Evolutionary conservation across 768 basidiomycete species (phyloP).

Genomic region (Rhodotorula toruloides): DNA sequence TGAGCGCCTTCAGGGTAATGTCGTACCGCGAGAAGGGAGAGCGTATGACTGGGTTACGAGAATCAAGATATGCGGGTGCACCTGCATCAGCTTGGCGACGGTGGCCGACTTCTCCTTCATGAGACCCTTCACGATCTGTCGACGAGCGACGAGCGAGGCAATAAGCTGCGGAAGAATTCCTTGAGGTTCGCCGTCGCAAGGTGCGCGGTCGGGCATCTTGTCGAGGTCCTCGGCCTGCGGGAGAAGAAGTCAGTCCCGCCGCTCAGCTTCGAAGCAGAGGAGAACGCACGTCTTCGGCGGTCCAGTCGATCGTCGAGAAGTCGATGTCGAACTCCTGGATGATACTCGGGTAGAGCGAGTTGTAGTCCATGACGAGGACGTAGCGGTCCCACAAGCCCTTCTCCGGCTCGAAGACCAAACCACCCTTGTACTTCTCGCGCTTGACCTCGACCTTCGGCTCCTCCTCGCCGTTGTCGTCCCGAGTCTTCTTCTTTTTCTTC

Average conservation of each 20-base stretch:
- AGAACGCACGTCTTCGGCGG: conserved; percentile 37
- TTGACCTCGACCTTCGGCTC: conserved; percentile 30
- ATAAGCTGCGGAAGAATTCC: conserved; percentile 96
- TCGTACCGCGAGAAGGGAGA: conserved; percentile 64
- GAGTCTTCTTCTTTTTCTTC: conserved; percentile 46
- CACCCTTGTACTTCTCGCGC: conserved; percentile 92
- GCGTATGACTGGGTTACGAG: background rate
- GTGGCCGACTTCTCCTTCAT: conserved; percentile 79
- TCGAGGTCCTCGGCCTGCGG: conserved; percentile 63
- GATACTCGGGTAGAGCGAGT: conserved; percentile 96
- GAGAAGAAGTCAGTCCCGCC: too few relatives aligned
- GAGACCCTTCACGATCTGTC: conserved; percentile 80
- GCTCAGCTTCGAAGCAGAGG: too few relatives aligned
- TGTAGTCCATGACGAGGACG: conserved; percentile 99
- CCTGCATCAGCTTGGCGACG: conserved; percentile 75
- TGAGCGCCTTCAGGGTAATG: conserved; percentile 93
- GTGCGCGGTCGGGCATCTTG: conserved; percentile 76
- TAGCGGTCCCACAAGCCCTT: conserved; percentile 92
- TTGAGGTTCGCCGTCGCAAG: conserved; percentile 61
- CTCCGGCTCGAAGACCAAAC: conserved; percentile 94
- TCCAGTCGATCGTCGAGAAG: conserved; percentile 85
- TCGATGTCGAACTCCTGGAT: conserved; percentile 99
- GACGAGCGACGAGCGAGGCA: conserved; percentile 83
- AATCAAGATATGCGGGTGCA: conserved; percentile 47
- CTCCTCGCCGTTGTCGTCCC: conserved; percentile 55